Base-by-base conservation (phyloP, 2,329 filamentous ascomycete species). In the Colletotrichum acutatum region DNA sequence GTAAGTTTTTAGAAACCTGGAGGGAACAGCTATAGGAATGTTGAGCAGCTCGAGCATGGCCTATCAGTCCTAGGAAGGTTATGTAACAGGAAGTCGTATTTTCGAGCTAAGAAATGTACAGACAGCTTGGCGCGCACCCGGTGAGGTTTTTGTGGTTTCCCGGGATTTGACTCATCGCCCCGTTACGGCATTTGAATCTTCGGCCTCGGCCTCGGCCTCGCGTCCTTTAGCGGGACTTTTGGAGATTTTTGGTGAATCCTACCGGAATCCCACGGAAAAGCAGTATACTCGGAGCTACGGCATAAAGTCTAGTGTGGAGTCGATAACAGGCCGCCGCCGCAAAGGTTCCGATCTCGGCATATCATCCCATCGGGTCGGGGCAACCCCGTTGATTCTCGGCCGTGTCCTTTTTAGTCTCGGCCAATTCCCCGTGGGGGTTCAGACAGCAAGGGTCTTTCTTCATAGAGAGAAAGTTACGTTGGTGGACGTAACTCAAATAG, bases 341-440 rank as follows among this genome's bases (percentile, higher is more conserved):
- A 42, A 67, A 53, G 22, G 14, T 67, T 58, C 64, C 64, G 37
- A 67, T 49, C 24, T 69, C 60, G 66, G 66, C 9, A 53, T 22
- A 53, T 28, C 32, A 7, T 59, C 14, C 37, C 32, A 34, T 34
- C 32, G 32, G 11, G 37, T 16, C 37, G 37, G 14, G 12, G 34
- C 12, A 34, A 30, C n/a, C 19, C 32, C 32, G 32, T 30, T 12
- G 11, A 16, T 42, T n/a, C 11, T 19, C 7, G 19, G 57, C 42
- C 19, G 42, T n/a, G 42, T 49, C 5, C 42, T 49, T 49, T 49
- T 9, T 7, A 8, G 19, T 7, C 14, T 3, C 6, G 32, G 32
- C 7, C 37, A 42, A 37, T 19, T 16, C 37, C 37, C 37, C 37
- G 14, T 14, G 37, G 37, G 42, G 42, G 42, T 11, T n/a, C 3